Conservation (phyloP, 257 asterid species). For the Voacanga thouarsii region DNA sequence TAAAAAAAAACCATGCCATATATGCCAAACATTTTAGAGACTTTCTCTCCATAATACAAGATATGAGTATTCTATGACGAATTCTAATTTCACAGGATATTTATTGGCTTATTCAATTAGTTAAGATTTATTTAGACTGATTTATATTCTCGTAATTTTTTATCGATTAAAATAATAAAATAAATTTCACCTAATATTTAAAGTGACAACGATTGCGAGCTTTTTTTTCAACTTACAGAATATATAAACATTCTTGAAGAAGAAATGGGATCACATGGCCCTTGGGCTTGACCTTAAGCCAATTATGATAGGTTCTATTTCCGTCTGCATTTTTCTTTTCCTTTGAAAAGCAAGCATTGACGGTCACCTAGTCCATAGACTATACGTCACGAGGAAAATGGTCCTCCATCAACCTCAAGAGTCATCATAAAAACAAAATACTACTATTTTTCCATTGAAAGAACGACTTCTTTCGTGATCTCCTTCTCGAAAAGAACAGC, state of each 20-base stretch:
- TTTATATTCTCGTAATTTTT: too few species aligned
- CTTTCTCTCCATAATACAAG: too few species aligned
- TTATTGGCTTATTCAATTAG: too few species aligned
- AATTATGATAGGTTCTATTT: background rate
- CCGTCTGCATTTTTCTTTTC: background rate
- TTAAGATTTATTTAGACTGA: too few species aligned
- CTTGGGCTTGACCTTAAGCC: slow-evolving; percentile 13
- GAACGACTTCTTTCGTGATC: slow-evolving; percentile 10
- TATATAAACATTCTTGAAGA: background rate
- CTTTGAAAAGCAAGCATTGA: background rate
- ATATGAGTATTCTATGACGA: too few species aligned
- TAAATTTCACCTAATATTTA: too few species aligned
- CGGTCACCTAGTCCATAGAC: background rate
- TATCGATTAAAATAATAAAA: too few species aligned
- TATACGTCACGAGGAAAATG: background rate
- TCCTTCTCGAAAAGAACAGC: background rate
- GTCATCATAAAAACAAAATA: background rate
- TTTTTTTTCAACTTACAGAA: background rate
- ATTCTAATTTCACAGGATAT: too few species aligned
- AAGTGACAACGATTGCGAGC: too few species aligned
- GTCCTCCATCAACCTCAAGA: background rate
- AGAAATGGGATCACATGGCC: background rate
- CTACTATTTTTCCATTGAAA: background rate
- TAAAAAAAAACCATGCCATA: too few species aligned
- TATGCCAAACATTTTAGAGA: too few species aligned